Evolutionary conservation across 2,329 filamentous ascomycete genomes (phyloP).

Genomic region (Claviceps purpurea): DNA sequence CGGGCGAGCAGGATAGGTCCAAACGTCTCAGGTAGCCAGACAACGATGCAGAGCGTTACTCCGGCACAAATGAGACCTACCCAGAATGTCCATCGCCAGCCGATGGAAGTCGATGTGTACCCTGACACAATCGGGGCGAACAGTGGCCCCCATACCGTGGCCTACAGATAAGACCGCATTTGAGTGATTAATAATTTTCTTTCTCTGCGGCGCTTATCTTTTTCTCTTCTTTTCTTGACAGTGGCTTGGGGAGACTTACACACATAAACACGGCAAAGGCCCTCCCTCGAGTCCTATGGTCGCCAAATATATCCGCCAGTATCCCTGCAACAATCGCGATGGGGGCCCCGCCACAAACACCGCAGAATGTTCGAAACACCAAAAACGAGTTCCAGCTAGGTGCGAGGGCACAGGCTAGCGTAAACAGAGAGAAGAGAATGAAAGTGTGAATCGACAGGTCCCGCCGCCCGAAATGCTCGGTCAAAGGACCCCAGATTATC

Average conservation of each 20-base stretch:
- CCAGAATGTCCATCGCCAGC: constrained; percentile 62
- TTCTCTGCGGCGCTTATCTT: too few relatives aligned
- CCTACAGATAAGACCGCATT: constrained; percentile 17
- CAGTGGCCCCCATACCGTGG: constrained; percentile 52
- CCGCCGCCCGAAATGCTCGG: constrained; percentile 46
- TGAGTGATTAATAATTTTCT: neutral
- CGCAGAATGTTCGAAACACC: constrained; percentile 37
- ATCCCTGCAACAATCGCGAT: constrained; percentile 48
- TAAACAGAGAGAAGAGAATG: constrained; percentile 31
- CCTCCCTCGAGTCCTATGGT: constrained; percentile 36
- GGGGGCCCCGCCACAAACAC: constrained; percentile 37
- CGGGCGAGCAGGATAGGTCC: constrained; percentile 44
- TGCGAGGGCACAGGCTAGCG: constrained; percentile 38
- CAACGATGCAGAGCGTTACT: constrained; percentile 41
- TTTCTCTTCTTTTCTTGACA: neutral
- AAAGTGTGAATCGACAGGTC: constrained; percentile 29
- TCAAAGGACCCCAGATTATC: constrained; percentile 50
- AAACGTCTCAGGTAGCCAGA: constrained; percentile 53
- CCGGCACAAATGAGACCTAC: constrained; percentile 56
- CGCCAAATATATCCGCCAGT: constrained; percentile 49
- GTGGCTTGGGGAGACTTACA: constrained; percentile 17
- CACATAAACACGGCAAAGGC: constrained; percentile 53
- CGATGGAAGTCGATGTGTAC: constrained; percentile 42
- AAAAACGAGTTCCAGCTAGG: constrained; percentile 38
- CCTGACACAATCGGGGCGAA: constrained; percentile 52